phyloP scores from a whole-genome alignment of 2,329 filamentous ascomycete genomes.

The Ophiocordyceps camponoti-floridani region DNA sequence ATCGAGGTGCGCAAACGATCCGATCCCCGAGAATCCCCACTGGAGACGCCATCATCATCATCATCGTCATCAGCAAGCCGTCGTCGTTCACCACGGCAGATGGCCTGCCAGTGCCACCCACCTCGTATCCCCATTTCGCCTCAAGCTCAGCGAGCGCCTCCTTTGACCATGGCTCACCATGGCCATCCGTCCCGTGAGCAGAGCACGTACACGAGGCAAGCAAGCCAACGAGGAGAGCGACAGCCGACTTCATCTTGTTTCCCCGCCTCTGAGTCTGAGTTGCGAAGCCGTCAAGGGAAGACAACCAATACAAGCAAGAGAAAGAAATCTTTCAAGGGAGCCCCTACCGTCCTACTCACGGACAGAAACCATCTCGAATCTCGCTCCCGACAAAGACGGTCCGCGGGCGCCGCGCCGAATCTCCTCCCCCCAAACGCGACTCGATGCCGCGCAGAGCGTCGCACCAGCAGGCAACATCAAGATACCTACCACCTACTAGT shows the following conservation, averaged over 20 bases:
- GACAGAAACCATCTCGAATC: no score
- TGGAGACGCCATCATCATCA: constrained; percentile 3
- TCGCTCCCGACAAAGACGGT: no score
- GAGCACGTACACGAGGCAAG: constrained; percentile 10
- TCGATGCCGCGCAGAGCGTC: background rate
- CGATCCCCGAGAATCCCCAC: constrained; percentile 50
- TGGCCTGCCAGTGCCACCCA: no score
- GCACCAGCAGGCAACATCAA: background rate
- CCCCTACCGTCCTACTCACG: no score
- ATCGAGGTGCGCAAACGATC: constrained; percentile 54
- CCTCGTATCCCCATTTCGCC: constrained; percentile 39
- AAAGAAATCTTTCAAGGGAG: no score
- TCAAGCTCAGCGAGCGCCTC: constrained; percentile 34
- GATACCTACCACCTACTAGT: no score
- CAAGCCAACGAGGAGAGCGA: constrained; percentile 8
- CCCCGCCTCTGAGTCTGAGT: no score
- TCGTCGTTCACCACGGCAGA: no score
- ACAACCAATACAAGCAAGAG: no score
- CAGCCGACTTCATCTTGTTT: constrained; percentile 12
- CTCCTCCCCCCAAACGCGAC: background rate
- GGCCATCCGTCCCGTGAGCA: constrained; percentile 9
- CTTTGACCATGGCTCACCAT: constrained; percentile 26
- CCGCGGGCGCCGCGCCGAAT: background rate
- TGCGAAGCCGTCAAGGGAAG: no score
- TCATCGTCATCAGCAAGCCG: background rate